Evolutionary conservation across 139 green algal genomes (phyloP), one percentile per base, ranked within the genome.

Genomic region (Eudorina sp.): DNA sequence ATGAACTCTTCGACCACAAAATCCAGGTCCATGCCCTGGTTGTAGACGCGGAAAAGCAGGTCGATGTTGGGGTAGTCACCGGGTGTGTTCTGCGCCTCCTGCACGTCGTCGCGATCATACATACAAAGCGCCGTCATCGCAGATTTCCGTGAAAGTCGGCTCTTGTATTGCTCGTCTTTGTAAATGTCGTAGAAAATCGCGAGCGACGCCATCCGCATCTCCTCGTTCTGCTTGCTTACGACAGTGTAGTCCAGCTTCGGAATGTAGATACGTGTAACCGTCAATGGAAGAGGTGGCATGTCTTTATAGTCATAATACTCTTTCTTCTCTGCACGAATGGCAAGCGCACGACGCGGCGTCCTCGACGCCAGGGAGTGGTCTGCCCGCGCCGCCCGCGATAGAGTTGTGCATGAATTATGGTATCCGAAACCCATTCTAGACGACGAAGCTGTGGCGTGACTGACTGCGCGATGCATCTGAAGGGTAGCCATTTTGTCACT

Each of bases 171-270:
- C 27, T 92, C 87, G 76, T 95, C 93, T n/a, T 93, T 90, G 84
- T 87, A 92, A n/a, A 95, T 93, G 89, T 95, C 93, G 70, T 93
- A 93, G 69, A 95, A 94, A 36, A 95, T 94, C 31, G 93, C 93
- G 2, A 95, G 78, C 18, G 90, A 94, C 0, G 93, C 93, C 64
- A 91, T 58, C 23, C 93, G 90, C 78, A 70, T 83, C 38, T 14
- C 36, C 74, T 90, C 74, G 40, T 90, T 88, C 53, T 74, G 53
- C 74, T 90, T 83, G 78, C 87, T 85, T 7, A 92, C 85, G 21
- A 95, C 89, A 19, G 83, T 91, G 86, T 95, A 92, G 69, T 84
- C 88, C 2, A 95, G 76, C 62, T 92, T 79, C 0, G 92, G 92
- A 2, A 95, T 53, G 40, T 90, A 48, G 38, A 95, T 95, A 18